A percentile compares a stretch with the other conserved stretches of the same genome.
phyloP scores from a whole-genome alignment of 169 alveolate genomes.

The Ichthyophthirius multifiliis region DNA sequence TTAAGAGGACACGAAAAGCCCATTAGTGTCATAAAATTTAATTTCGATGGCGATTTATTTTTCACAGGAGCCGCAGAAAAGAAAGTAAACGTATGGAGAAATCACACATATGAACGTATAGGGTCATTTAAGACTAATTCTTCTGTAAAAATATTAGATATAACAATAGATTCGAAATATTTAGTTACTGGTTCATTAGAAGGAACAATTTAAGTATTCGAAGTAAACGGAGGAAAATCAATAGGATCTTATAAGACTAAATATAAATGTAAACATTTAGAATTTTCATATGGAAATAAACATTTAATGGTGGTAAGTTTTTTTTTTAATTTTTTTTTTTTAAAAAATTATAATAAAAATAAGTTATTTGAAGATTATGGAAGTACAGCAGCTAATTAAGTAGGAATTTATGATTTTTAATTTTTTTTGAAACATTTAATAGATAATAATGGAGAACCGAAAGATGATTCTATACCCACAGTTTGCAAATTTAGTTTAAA shows the following conservation, averaged over 20 bases:
- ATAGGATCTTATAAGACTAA: constrained; percentile 18
- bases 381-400: background rate
- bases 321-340: background rate
- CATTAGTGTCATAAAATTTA: constrained; percentile 52
- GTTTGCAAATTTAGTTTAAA: background rate
- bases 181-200: constrained; percentile 47
- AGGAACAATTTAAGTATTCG: constrained; percentile 32
- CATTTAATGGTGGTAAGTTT: constrained; percentile 1
- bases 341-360: background rate
- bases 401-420: background rate
- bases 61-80: constrained; percentile 70
- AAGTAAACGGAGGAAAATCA: constrained; percentile 34
- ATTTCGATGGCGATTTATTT: constrained; percentile 71
- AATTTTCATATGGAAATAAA: constrained; percentile 34
- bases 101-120: constrained; percentile 59
- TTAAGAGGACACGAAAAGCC: constrained; percentile 70
- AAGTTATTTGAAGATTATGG: background rate
- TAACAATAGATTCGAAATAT: constrained; percentile 45
- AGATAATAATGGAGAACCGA: background rate
- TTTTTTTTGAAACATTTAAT: background rate
- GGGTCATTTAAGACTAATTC: constrained; percentile 46
- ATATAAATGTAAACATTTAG: constrained; percentile 33
- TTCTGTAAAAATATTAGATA: constrained; percentile 48
- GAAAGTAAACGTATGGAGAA: constrained; percentile 52
- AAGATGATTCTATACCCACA: constrained; percentile 1